A percentile compares a stretch with the other conserved stretches of the same genome.
phyloP scores from a whole-genome alignment of 2,329 filamentous ascomycete species.

The Samsoniella hepiali region DNA sequence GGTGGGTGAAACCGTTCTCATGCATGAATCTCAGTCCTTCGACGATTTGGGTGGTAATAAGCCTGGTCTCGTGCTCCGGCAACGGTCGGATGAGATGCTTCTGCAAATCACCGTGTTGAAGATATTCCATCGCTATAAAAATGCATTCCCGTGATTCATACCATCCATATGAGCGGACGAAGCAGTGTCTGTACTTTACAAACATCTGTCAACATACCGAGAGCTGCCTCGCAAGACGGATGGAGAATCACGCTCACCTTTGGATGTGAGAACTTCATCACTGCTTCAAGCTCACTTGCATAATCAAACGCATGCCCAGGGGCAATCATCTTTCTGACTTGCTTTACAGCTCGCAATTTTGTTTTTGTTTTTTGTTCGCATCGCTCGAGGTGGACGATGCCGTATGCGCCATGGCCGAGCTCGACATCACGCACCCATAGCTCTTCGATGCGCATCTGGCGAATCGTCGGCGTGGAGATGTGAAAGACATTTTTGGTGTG shows the following conservation, averaged over 20 bases:
- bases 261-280: slow-evolving; percentile 19
- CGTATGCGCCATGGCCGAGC: slow-evolving; percentile 17
- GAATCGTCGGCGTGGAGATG: not conserved
- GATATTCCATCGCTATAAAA: slow-evolving; percentile 22
- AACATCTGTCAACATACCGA: not conserved
- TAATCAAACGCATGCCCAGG: slow-evolving; percentile 6
- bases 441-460: slow-evolving; percentile 2
- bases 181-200: slow-evolving; percentile 21
- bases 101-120: slow-evolving; percentile 20
- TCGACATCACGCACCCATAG: slow-evolving; percentile 6
- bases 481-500: slow-evolving; percentile 14
- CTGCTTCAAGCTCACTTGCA: slow-evolving; percentile 14
- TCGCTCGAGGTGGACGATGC: slow-evolving; percentile 14
- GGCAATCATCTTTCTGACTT: not conserved
- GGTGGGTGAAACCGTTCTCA: slow-evolving; percentile 22
- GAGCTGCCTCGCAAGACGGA: too few relatives aligned
- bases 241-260: not conserved
- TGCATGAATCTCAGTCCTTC: slow-evolving; percentile 23
- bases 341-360: not conserved
- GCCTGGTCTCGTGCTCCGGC: slow-evolving; percentile 13
- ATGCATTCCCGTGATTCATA: slow-evolving; percentile 18
- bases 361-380: not conserved
- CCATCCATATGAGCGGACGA: slow-evolving; percentile 22
- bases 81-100: slow-evolving; percentile 12
- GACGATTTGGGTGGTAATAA: slow-evolving; percentile 19